Evolutionary conservation across 1,284 basidiomycete species (phyloP).

Genomic region (Puccinia coronata): DNA sequence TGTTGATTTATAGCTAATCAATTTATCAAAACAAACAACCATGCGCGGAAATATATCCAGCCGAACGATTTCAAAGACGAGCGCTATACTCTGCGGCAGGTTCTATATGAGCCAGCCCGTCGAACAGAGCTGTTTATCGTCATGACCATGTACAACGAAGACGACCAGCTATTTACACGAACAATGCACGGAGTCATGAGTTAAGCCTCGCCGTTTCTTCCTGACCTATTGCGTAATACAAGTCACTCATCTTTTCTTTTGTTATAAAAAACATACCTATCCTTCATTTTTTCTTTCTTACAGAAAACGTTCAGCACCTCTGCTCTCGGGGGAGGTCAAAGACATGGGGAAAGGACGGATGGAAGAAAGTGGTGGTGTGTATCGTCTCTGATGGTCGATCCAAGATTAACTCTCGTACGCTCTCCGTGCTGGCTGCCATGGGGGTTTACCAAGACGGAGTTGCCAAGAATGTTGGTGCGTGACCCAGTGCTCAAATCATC

Average conservation of each 20-base stretch:
- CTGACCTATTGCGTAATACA: constrained; percentile 54
- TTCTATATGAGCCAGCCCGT: constrained; percentile 79
- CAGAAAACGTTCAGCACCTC: constrained; percentile 65
- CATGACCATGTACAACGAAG: constrained; percentile 75
- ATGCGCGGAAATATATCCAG: constrained; percentile 29
- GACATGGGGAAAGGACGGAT: constrained; percentile 94
- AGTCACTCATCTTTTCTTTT: constrained; percentile 53
- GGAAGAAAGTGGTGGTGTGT: constrained; percentile 94
- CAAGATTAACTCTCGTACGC: constrained; percentile 82
- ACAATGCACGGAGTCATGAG: constrained; percentile 92
- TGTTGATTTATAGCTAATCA: too few species aligned
- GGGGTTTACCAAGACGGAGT: constrained; percentile 87
- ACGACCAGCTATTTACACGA: constrained; percentile 73
- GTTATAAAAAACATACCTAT: constrained; percentile 59
- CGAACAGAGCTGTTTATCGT: constrained; percentile 76
- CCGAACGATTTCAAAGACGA: constrained; percentile 80
- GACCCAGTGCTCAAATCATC: neutral
- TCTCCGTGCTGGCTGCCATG: constrained; percentile 73
- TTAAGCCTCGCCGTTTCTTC: constrained; percentile 64
- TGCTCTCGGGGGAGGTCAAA: constrained; percentile 79
- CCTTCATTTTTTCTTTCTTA: constrained; percentile 50
- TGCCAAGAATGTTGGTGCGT: constrained; percentile 65
- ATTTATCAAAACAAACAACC: neutral
- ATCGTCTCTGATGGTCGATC: constrained; percentile 77
- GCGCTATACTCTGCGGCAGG: constrained; percentile 81